Base-by-base conservation (phyloP, 2,329 filamentous ascomycete species). In the Pseudogymnoascus sp. region DNA sequence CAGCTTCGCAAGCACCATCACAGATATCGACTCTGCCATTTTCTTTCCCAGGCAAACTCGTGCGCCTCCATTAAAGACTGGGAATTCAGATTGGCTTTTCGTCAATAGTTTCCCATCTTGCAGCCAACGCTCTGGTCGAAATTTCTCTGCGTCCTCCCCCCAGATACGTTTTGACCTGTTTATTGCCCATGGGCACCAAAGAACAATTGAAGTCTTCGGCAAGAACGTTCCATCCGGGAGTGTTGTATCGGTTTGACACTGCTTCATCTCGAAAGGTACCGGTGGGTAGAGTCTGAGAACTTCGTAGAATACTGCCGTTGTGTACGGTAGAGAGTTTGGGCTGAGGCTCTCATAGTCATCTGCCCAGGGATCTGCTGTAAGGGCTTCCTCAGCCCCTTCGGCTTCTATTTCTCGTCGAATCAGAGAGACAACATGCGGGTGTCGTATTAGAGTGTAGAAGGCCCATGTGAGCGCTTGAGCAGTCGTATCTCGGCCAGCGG, bases 111-210 rank as follows among this genome's bases (percentile, higher is more conserved):
- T 76, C 0, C 74, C 77, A 8, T 75, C 71, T 19, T 71, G 68
- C 2, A 88, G 72, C 81, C 84, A 88, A 45, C 85, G 75, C 60
- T 81, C 80, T 0, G 85, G 85, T 2, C 75, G 76, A 66, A 87
- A 88, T 0, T 69, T 68, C 41, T 82, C 79, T 5, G 83, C 80
- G 65, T 86, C 82, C 0, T 75, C 70, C 4, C 84, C 84, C 83
- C 84, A 88, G 0, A 77, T 84, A 2, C 73, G 66, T 8, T 66
- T 72, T 0, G 84, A 86, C 9, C 84, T 77, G 65, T 85, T 84
- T 78, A 87, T 83, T 0, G 85, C 82, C 82, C 84, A 88, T 2
- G 83, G 76, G 65, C 82, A 86, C 84, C 84, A 88, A 2, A 87
- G 74, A 2, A 88, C 74, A 23, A 88, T 77, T 0, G 84, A 77